Evolutionary conservation across 2,329 filamentous ascomycete species (phyloP).

Genomic region (Trichophaea hybrida): DNA sequence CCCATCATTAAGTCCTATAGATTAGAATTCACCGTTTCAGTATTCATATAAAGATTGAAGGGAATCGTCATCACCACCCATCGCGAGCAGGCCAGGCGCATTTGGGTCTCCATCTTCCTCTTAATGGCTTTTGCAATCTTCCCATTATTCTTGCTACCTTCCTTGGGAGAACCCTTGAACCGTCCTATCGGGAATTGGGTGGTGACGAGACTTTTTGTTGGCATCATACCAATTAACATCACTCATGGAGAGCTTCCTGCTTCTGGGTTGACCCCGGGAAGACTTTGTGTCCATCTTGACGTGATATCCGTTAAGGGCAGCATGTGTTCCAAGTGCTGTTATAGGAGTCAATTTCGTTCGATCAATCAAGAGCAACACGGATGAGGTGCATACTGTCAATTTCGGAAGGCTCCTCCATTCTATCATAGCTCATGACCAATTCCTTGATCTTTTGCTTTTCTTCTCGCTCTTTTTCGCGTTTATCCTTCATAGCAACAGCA

Average conservation of each 20-base stretch:
- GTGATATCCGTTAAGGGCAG: slow-evolving; percentile 31
- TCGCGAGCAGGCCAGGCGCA: background rate
- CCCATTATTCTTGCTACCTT: background rate
- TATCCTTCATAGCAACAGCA: slow-evolving; percentile 86
- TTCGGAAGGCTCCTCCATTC: slow-evolving; percentile 54
- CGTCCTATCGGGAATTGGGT: background rate
- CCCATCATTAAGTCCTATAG: background rate
- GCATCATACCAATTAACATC: slow-evolving; percentile 82
- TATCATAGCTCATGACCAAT: slow-evolving; percentile 88
- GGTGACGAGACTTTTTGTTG: background rate
- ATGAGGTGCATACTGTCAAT: slow-evolving; percentile 52
- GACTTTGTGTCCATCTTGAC: slow-evolving; percentile 28
- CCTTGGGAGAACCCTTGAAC: background rate
- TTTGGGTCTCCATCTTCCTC: background rate
- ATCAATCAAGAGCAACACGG: slow-evolving; percentile 35
- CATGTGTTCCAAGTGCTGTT: slow-evolving; percentile 41
- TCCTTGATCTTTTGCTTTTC: slow-evolving; percentile 99
- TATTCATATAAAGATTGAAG: background rate
- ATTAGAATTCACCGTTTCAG: background rate
- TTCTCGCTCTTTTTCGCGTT: slow-evolving; percentile 86
- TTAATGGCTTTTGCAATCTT: background rate
- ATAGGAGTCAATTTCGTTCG: slow-evolving; percentile 36
- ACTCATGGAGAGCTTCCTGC: slow-evolving; percentile 81
- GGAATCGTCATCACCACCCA: background rate
- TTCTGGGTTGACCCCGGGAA: slow-evolving; percentile 44